A percentile compares a stretch with the other conserved stretches of the same genome.
These are phyloP conservation scores for Sabuloglossum arenarium DNA, from an alignment of 495 filamentous ascomycete genomes.

Conservation along the genomic window DNA sequence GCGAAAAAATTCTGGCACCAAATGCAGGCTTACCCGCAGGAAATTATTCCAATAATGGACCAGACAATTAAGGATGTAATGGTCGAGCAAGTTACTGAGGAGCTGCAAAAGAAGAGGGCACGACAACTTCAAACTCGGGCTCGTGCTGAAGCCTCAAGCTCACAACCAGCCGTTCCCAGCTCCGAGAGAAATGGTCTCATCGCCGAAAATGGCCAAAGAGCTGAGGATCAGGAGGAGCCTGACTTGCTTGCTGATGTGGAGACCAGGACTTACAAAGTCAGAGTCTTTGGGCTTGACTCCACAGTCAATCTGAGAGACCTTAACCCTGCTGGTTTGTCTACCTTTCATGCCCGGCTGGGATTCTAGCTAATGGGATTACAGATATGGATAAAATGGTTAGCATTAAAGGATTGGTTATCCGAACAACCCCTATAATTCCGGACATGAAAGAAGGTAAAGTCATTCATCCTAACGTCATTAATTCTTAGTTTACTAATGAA, in stretches of 20 bases:
- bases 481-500: background rate
- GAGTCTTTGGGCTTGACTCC: slow-evolving; percentile 74
- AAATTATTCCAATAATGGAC: slow-evolving; percentile 95
- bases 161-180: slow-evolving; percentile 50
- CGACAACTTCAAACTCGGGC: slow-evolving; percentile 29
- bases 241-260: slow-evolving; percentile 29
- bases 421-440: slow-evolving; percentile 86
- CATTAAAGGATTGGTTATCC: slow-evolving; percentile 92
- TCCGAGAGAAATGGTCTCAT: slow-evolving; percentile 28
- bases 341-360: background rate
- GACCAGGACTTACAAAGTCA: slow-evolving; percentile 57
- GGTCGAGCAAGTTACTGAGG: slow-evolving; percentile 67
- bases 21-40: slow-evolving; percentile 73
- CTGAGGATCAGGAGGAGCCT: slow-evolving; percentile 33
- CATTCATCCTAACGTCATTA: background rate
- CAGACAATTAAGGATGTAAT: slow-evolving; percentile 80
- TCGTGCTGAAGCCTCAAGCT: slow-evolving; percentile 34
- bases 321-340: slow-evolving; percentile 52
- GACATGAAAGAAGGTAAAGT: slow-evolving; percentile 75
- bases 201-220: slow-evolving; percentile 21
- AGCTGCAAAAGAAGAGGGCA: slow-evolving; percentile 48
- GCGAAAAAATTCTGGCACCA: slow-evolving; percentile 93
- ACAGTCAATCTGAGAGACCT: slow-evolving; percentile 86
- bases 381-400: slow-evolving; percentile 94
- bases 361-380: slow-evolving; percentile 14